Evolutionary conservation across 768 basidiomycete species (phyloP).

Genomic region (Panaeolus cyanescens): DNA sequence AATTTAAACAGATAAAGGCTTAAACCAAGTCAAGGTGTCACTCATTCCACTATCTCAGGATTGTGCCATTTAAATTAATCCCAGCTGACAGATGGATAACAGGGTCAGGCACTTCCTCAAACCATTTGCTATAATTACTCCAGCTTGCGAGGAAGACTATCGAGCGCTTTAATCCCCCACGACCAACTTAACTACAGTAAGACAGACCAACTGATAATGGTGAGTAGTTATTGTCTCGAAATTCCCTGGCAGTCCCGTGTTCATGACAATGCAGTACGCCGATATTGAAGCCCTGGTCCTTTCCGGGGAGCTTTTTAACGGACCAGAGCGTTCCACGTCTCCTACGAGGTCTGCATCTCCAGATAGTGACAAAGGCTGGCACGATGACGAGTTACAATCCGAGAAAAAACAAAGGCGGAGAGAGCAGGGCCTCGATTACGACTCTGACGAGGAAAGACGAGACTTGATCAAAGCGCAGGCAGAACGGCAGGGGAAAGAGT

Average conservation of each 20-base stretch:
- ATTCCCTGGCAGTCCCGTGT: too few relatives aligned
- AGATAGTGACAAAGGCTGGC: conserved; percentile 50
- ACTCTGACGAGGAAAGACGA: conserved; percentile 42
- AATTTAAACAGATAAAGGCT: background rate
- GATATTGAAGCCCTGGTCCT: conserved; percentile 75
- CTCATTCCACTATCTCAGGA: background rate
- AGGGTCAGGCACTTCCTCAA: background rate
- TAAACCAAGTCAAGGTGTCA: background rate
- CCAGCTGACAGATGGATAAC: background rate
- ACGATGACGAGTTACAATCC: conserved; percentile 45
- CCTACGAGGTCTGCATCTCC: conserved; percentile 67
- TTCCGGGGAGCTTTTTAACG: conserved; percentile 75
- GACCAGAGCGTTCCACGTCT: conserved; percentile 54
- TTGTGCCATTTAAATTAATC: background rate
- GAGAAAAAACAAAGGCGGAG: conserved; percentile 33
- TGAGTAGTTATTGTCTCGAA: too few relatives aligned
- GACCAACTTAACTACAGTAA: background rate
- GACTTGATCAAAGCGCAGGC: conserved; percentile 32
- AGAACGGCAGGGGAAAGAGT: conserved; percentile 40
- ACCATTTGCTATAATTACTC: background rate
- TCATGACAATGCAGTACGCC: conserved; percentile 21
- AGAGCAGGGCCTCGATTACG: conserved; percentile 44
- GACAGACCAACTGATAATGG: background rate
- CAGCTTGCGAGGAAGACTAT: background rate
- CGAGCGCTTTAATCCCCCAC: background rate